phyloP scores from a whole-genome alignment of 2,329 filamentous ascomycete species.

The Nothophaeocryptopus gaeumannii region DNA sequence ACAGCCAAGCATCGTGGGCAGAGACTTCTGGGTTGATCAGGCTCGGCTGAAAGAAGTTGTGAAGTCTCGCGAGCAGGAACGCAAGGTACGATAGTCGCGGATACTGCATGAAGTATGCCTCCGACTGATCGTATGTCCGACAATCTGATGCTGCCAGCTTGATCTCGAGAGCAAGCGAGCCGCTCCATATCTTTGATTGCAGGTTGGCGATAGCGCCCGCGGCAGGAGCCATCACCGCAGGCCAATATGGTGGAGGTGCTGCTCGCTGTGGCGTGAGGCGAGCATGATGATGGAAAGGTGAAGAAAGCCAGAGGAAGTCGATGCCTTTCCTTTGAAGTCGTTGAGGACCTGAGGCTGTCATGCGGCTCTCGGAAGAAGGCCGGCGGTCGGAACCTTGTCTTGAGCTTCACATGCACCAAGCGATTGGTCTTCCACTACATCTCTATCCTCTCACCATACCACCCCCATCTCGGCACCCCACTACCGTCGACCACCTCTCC shows the following conservation, averaged over 20 bases:
- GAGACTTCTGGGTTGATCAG: slow-evolving; percentile 58
- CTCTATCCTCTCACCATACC: background rate
- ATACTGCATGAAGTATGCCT: slow-evolving; percentile 61
- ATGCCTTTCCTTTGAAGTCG: no score
- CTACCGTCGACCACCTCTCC: background rate
- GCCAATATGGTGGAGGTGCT: background rate
- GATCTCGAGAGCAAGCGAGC: slow-evolving; percentile 60
- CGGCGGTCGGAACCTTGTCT: no score
- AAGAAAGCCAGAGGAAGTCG: background rate
- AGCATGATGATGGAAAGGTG: slow-evolving; percentile 8
- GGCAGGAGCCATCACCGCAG: slow-evolving; percentile 27
- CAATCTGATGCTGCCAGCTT: slow-evolving; percentile 58
- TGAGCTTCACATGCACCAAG: no score
- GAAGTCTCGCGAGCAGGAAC: slow-evolving; percentile 60
- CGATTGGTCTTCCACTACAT: background rate
- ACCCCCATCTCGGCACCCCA: background rate
- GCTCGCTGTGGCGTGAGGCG: background rate
- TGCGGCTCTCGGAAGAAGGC: no score
- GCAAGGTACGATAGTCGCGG: slow-evolving; percentile 68
- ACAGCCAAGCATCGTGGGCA: slow-evolving; percentile 60
- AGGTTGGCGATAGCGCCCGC: slow-evolving; percentile 36
- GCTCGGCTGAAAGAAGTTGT: slow-evolving; percentile 58
- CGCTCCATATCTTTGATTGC: slow-evolving; percentile 57
- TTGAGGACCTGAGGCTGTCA: no score
- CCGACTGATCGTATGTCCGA: slow-evolving; percentile 57